These are phyloP conservation scores for Cryphonectria parasitica DNA, from an alignment of 2,329 filamentous ascomycete genomes.

Conservation along the genomic window DNA sequence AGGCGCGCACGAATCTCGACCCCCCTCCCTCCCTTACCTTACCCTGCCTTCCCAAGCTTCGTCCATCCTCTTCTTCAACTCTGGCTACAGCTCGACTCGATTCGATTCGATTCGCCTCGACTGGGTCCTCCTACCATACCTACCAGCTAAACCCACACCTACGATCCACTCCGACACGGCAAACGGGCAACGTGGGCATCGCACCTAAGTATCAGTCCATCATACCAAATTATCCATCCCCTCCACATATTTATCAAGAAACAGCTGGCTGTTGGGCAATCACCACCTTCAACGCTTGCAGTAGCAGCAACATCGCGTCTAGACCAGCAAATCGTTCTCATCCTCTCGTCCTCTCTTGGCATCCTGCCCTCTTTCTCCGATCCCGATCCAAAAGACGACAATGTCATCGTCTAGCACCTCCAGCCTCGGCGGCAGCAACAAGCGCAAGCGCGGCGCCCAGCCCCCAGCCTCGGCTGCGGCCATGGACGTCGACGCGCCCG, in stretches of 20 bases:
- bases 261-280: neutral
- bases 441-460: constrained; percentile 73
- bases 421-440: constrained; percentile 52
- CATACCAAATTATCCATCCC: neutral
- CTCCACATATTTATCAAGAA: neutral
- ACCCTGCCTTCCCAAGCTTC: neutral
- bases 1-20: constrained; percentile 24
- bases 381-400: constrained; percentile 29
- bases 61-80: neutral
- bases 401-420: constrained; percentile 65
- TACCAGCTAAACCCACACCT: neutral
- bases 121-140: neutral
- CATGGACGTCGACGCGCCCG: constrained; percentile 47
- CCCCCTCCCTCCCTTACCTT: neutral
- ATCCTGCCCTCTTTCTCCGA: neutral
- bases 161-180: neutral
- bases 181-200: neutral
- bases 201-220: neutral
- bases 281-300: neutral
- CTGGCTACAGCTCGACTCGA: neutral
- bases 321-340: neutral
- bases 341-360: neutral
- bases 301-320: neutral
- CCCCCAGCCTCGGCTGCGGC: constrained; percentile 51
- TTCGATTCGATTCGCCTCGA: neutral